Conservation (phyloP, 2,329 filamentous ascomycete species). For the Raffaelea albimanens region DNA sequence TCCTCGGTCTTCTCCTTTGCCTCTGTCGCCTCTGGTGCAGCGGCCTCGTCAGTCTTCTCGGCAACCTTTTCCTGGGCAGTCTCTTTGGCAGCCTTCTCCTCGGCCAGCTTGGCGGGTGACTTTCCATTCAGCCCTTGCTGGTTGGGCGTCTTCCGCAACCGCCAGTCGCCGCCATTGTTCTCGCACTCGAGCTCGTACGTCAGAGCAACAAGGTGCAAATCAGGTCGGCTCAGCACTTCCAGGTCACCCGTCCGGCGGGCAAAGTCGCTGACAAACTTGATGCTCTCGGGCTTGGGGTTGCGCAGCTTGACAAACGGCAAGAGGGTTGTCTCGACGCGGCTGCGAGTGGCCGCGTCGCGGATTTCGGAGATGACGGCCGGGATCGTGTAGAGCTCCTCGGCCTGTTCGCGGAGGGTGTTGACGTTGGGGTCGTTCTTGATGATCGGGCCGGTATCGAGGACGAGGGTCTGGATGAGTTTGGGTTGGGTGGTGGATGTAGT, state of each 20-base stretch:
- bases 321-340: constrained; percentile 74
- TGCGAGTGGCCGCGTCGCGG: constrained; percentile 70
- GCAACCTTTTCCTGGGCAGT: not conserved
- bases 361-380: constrained; percentile 84
- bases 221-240: constrained; percentile 75
- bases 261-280: constrained; percentile 75
- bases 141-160: constrained; percentile 66
- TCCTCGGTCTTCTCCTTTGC: not conserved
- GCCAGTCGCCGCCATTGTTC: constrained; percentile 80
- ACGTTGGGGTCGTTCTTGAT: constrained; percentile 87
- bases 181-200: constrained; percentile 94
- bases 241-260: constrained; percentile 83
- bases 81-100: not conserved
- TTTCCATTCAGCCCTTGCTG: constrained; percentile 71
- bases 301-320: constrained; percentile 76
- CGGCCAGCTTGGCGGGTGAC: constrained; percentile 30
- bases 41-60: not conserved
- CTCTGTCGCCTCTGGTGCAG: not conserved
- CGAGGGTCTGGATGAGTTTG: constrained; percentile 72
- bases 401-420: constrained; percentile 69
- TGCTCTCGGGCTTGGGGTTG: constrained; percentile 63
- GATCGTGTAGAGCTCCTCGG: constrained; percentile 71
- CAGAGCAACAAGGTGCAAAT: constrained; percentile 81
- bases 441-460: constrained; percentile 85
- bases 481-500: not conserved